Conservation (phyloP, 495 filamentous ascomycete genomes). For the Penicillium daleae region DNA sequence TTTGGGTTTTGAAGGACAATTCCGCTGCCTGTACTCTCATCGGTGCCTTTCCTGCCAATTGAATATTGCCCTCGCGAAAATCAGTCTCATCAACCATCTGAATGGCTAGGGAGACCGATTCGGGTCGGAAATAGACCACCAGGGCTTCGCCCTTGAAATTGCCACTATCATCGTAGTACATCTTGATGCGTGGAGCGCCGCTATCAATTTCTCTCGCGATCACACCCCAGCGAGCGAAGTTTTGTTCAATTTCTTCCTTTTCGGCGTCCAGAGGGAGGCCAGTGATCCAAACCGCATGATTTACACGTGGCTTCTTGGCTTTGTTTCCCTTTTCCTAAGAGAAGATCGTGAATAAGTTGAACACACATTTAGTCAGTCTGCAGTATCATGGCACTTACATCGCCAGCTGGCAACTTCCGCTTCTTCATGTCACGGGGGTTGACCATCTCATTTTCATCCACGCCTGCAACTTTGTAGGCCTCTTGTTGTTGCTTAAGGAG, state of each 20-base stretch:
- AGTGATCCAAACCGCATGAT: slow-evolving; percentile 90
- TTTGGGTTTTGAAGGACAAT: slow-evolving; percentile 79
- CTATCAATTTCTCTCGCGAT: slow-evolving; percentile 93
- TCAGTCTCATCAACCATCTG: slow-evolving; percentile 90
- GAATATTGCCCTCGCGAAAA: slow-evolving; percentile 64
- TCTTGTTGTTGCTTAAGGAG: slow-evolving; percentile 77
- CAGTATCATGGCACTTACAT: slow-evolving; percentile 51
- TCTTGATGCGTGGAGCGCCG: slow-evolving; percentile 83
- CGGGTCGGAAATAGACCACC: slow-evolving; percentile 90
- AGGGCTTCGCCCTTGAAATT: slow-evolving; percentile 92
- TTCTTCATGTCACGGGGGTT: slow-evolving; percentile 71
- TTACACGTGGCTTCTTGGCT: slow-evolving; percentile 67
- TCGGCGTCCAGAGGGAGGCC: slow-evolving; percentile 78
- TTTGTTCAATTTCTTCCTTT: slow-evolving; percentile 75
- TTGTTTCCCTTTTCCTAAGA: slow-evolving; percentile 51
- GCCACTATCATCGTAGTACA: slow-evolving; percentile 82
- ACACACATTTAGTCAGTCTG: background rate
- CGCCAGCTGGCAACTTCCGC: slow-evolving; percentile 56
- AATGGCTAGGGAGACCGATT: slow-evolving; percentile 87
- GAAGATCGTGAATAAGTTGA: background rate
- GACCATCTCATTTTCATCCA: slow-evolving; percentile 63
- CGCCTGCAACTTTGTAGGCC: slow-evolving; percentile 71
- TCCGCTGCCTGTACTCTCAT: slow-evolving; percentile 89
- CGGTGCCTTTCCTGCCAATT: slow-evolving; percentile 52
- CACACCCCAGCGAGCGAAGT: slow-evolving; percentile 88